These are phyloP conservation scores for Rhinocladiella similis DNA, from an alignment of 2,329 filamentous ascomycete species.

Conservation along the genomic window DNA sequence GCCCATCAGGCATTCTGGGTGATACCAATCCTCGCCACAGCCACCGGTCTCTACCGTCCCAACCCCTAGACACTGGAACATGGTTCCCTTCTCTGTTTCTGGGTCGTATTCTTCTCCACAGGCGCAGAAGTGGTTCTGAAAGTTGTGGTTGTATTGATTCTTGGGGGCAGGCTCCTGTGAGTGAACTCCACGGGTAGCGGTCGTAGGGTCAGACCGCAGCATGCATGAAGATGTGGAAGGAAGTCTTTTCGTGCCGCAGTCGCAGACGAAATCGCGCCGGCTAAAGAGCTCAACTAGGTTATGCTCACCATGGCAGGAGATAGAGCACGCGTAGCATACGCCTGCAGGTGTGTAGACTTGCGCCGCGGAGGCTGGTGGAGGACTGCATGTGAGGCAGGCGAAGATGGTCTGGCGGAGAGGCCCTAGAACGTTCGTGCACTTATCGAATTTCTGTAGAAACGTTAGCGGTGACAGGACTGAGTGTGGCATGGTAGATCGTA, in stretches of 20 bases:
- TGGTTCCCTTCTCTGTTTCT: constrained; percentile 86
- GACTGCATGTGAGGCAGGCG: constrained; percentile 91
- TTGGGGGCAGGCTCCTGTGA: constrained; percentile 69
- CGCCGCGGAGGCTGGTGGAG: constrained; percentile 64
- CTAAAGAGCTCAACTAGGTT: constrained; percentile 92
- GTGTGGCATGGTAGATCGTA: constrained; percentile 44
- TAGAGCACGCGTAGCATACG: constrained; percentile 94
- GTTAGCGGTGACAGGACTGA: constrained; percentile 19
- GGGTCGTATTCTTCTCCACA: constrained; percentile 88
- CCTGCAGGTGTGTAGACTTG: constrained; percentile 73
- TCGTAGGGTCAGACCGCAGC: constrained; percentile 70
- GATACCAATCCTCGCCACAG: constrained; percentile 97
- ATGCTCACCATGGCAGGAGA: constrained; percentile 95
- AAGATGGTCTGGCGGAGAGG: constrained; percentile 85
- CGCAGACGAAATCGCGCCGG: constrained; percentile 93
- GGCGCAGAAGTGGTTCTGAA: constrained; percentile 86
- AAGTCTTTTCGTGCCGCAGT: constrained; percentile 87
- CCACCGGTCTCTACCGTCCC: constrained; percentile 78
- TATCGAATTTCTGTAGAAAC: constrained; percentile 74
- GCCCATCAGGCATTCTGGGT: constrained; percentile 87
- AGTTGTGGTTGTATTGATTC: constrained; percentile 97
- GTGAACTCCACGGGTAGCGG: constrained; percentile 76
- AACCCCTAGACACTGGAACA: constrained; percentile 94
- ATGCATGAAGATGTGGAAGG: constrained; percentile 70
- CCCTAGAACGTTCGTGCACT: constrained; percentile 87